These are phyloP conservation scores for Dimocarpus longan DNA, from an alignment of 345 rosid genomes.

Conservation along the genomic window DNA sequence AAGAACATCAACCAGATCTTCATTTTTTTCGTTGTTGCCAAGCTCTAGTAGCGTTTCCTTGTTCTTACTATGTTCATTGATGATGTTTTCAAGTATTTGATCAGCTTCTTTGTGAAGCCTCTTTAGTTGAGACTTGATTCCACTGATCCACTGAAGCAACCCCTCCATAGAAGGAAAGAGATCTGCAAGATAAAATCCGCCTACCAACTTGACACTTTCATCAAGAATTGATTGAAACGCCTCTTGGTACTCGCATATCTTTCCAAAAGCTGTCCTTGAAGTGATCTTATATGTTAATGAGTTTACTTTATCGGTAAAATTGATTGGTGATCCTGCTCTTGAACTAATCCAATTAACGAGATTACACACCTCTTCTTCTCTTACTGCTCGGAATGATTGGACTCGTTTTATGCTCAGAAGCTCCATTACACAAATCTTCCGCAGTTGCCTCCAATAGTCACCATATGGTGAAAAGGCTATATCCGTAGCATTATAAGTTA, in stretches of 20 bases:
- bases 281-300: not conserved
- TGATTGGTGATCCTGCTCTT: not conserved
- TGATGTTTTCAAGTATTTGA: too few relatives aligned
- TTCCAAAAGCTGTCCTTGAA: constrained; percentile 14
- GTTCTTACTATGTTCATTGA: too few relatives aligned
- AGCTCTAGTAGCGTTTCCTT: too few relatives aligned
- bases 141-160: too few relatives aligned
- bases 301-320: not conserved
- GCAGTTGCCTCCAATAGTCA: constrained; percentile 15
- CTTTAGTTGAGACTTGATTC: too few relatives aligned
- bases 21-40: too few relatives aligned
- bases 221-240: not conserved
- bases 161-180: constrained; percentile 25
- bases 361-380: constrained; percentile 19
- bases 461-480: constrained; percentile 22
- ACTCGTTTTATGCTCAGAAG: constrained; percentile 6
- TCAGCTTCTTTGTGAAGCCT: too few relatives aligned
- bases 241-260: not conserved
- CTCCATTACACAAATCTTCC: constrained; percentile 1
- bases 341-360: not conserved
- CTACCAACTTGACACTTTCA: not conserved
- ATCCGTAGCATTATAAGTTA: not conserved
- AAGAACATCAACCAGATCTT: too few relatives aligned
- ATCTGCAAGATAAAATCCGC: constrained; percentile 24
- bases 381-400: constrained; percentile 8